Conservation (phyloP, 2,329 filamentous ascomycete genomes). For the Chalaropsis thielavioides region DNA sequence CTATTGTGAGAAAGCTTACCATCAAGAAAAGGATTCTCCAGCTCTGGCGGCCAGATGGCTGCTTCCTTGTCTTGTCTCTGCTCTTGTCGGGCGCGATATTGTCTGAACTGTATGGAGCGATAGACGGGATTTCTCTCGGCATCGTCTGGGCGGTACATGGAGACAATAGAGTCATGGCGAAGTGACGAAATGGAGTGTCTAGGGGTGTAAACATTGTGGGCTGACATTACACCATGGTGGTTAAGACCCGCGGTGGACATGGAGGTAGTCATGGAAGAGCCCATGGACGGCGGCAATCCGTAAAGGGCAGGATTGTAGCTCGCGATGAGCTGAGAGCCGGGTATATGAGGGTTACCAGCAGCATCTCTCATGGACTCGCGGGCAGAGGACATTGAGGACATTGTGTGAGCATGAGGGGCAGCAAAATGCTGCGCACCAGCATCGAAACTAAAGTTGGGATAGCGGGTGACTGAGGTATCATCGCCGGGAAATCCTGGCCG, state of each 20-base stretch:
- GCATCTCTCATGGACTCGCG: conserved; percentile 10
- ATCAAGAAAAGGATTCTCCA: conserved; percentile 54
- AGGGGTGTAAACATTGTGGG: conserved; percentile 8
- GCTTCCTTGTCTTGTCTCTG: conserved; percentile 45
- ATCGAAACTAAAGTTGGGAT: conserved; percentile 13
- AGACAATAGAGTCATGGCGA: conserved; percentile 13
- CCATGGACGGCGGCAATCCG: conserved; percentile 6
- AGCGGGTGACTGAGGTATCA: conserved; percentile 6
- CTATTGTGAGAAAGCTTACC: conserved; percentile 31
- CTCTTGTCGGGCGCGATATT: conserved; percentile 50
- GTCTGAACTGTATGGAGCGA: conserved; percentile 46
- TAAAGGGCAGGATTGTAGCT: conserved; percentile 14
- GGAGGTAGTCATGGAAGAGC: conserved; percentile 2
- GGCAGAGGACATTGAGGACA: conserved; percentile 24
- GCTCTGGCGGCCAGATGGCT: conserved; percentile 44
- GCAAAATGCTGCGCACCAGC: conserved; percentile 29
- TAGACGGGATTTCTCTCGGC: conserved; percentile 42
- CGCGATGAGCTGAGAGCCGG: conserved; percentile 8
- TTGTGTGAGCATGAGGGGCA: conserved; percentile 32
- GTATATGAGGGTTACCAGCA: conserved; percentile 1
- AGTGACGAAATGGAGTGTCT: conserved; percentile 9
- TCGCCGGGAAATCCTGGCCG: conserved; percentile 6
- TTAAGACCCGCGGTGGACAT: not conserved
- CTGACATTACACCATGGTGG: not conserved
- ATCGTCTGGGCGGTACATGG: conserved; percentile 18